Evolutionary conservation across 495 filamentous ascomycete species (phyloP), one percentile per base, ranked within the genome.

Genomic region (Xylaria castorea): DNA sequence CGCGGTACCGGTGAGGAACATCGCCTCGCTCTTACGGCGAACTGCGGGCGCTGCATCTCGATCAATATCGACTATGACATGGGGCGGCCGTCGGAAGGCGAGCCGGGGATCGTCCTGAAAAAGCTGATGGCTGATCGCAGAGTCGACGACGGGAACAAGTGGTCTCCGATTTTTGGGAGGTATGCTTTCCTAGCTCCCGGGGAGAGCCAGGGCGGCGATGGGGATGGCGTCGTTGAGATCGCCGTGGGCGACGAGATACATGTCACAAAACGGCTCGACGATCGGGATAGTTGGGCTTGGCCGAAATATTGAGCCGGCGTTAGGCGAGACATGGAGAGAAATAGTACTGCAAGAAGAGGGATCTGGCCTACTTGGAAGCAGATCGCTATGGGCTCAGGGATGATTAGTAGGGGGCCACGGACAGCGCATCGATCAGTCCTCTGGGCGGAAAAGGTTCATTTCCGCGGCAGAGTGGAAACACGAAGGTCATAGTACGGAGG

Each of bases 21-120:
- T 32, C 70, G 68, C 3, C 81, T 96, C 6, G 76, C 87, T 9
- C 77, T 95, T 66, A 93, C 90, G 44, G 90, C 90, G 32, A 97
- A 97, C 77, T 97, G 94, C 78, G 86, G 85, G n/a, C 84, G 95
- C 18, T 97, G 95, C 77, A 80, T 81, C 58, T 93, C 90, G 68
- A 79, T 97, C 74, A 97, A 97, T 82, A 88, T 97, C 65, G 93
- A 97, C 78, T 97, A 94, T 76, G 77, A 81, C 12, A 95, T 91
- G 32, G 94, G 94, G 0, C 86, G 86, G 77, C 87, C 86, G 71
- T 91, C 88, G 0, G 85, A 78, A 8, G 91, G 89, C 0, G 89
- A 92, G 80, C 80, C 82, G n/a, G 92, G 92, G 1, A 83, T 78
- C 20, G 85, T 95, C 14, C 80, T 97, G 67, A 95, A 95, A 84